Base-by-base conservation (phyloP, 1,284 basidiomycete genomes). In the Cerrena zonata region DNA sequence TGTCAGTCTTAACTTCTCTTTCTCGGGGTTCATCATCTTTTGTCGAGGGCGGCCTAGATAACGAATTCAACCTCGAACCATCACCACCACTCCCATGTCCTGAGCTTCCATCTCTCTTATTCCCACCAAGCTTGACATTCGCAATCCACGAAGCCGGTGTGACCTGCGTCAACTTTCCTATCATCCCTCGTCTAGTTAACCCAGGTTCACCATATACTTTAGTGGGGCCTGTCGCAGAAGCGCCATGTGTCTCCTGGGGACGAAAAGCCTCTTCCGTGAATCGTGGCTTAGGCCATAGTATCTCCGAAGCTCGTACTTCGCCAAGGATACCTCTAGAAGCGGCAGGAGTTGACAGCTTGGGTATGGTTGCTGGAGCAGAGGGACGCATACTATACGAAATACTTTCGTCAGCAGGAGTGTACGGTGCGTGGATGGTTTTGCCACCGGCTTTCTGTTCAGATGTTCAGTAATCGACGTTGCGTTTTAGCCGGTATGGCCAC, bases 131-230 rank as follows among this genome's bases (percentile, higher is more conserved):
- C 53, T 80, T 84, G 45, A 91, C 80, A 56, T 76, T 86, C 21
- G 81, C 77, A 50, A 90, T 62, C 88, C 89, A 91, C 2, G 78
- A 75, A 36, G 85, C 69, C 5, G 80, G 70, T 47, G 88, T 84
- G 69, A 89, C 77, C 36, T 73, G 69, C 10, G 73, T 69, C 36
- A 75, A 76, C 53, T 74, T 78, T 3, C 74, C 76, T 2, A 75
- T 75, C 4, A 74, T 15, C 30, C 30, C 30, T 7, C 30, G 30
- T 34, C 30, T 34, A 7, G 30, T 34, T 15, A 34, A 34, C 7
- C 30, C 30, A 15, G 7, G 7, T 34, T 34, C 7, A 7, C 30
- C 30, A 34, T 7, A 34, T 34, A 24, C 5, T 22, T 5, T 11
- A 5, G 19, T 42, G 21, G 41, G 19, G 41, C 13, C n/a, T 5